Percentiles rank a stretch among this genome's conserved stretches.
phyloP scores from a whole-genome alignment of 139 green algal genomes.

The Volvox africanus region DNA sequence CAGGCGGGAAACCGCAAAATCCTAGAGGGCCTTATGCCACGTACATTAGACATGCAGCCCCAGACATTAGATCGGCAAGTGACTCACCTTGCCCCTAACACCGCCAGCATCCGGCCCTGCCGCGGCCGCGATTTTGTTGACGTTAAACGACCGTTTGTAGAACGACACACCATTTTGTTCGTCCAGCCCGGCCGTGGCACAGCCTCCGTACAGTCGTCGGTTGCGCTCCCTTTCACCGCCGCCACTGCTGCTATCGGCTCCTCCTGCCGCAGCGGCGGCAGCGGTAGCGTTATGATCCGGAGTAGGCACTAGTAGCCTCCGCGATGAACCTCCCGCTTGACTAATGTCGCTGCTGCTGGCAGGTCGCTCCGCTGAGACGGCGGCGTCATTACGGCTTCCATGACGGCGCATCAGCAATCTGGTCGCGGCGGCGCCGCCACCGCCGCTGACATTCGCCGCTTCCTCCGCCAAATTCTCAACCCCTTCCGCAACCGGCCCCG shows the following conservation, averaged over 20 bases:
- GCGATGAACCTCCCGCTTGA: too few species aligned
- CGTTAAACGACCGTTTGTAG: conserved; percentile 6
- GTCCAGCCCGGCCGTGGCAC: neutral
- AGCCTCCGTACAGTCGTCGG: neutral
- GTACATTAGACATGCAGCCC: too few species aligned
- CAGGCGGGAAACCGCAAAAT: too few species aligned
- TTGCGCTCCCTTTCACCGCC: neutral
- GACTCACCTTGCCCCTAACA: too few species aligned
- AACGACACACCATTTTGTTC: neutral
- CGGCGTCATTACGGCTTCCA: neutral
- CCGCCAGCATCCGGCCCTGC: neutral
- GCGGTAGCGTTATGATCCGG: neutral
- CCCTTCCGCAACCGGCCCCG: neutral
- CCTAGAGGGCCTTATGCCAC: too few species aligned
- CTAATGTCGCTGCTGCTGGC: too few species aligned
- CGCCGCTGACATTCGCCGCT: neutral
- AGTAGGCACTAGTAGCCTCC: neutral
- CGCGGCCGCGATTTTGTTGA: neutral
- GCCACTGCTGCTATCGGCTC: neutral
- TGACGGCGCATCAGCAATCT: neutral
- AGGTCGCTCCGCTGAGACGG: too few species aligned
- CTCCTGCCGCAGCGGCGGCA: neutral
- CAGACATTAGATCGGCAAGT: too few species aligned
- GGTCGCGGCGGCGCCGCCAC: too few species aligned
- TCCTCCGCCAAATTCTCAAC: neutral